Evolutionary conservation across 306 rosid species (phyloP), one percentile per base, ranked within the genome.

Genomic region (Gynostemma pentaphyllum): DNA sequence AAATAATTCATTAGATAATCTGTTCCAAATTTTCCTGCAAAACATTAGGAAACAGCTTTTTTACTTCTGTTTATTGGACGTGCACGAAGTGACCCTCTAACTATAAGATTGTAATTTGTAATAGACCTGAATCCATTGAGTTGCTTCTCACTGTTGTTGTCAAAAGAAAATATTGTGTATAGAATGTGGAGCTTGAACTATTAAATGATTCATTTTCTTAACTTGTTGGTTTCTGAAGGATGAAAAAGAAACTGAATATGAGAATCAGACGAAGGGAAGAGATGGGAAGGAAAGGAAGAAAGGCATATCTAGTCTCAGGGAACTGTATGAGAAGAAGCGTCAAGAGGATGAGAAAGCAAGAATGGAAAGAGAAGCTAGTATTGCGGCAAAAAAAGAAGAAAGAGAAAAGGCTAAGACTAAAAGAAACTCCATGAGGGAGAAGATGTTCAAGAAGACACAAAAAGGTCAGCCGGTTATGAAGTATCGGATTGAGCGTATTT

Each of bases 381-480:
- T 77, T 28, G 74, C 62, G 34, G 81, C 74, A 37, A 81, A 53
- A 74, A 90, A 72, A 68, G 81, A 82, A 79, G 85, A 72, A 44
- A 79, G 42, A 74, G 88, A 79, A 27, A 78, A 67, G 14, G 83
- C 83, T 2, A 76, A 81, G 71, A 78, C 82, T 41, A 84, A 73
- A 67, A 80, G 94, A 74, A 90, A 87, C 74, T 68, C 72, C 39
- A 4, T 15, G 1, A 79, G 76, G 26, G 88, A 79, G 45, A 85
- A 77, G 74, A 82, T 87, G 95, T 71, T 74, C 53, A 90, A 87
- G 70, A 90, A 78, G 71, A 90, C 94, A 0, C 72, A 68, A 2
- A 73, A 56, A 70, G 97, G 97, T n/a, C 97, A 87, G 70, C 97
- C 97, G 39, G 76, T 87, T 45, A 87, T 90, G 95, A 90, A 90